Evolutionary conservation across 306 rosid species (phyloP).

Genomic region (Cicer arietinum): DNA sequence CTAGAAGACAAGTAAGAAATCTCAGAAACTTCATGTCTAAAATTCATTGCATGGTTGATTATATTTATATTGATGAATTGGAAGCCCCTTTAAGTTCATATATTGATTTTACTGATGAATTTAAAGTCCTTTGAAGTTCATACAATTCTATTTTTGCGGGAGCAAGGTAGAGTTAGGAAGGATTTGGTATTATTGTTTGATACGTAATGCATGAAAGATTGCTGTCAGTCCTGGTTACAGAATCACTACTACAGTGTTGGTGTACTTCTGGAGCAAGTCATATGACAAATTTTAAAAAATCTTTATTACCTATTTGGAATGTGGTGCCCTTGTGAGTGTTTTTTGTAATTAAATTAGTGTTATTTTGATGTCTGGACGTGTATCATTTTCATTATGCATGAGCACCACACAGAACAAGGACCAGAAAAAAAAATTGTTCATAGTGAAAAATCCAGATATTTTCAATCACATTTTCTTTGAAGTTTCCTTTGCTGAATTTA

Average conservation of each 20-base stretch:
- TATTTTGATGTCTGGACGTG: constrained; percentile 15
- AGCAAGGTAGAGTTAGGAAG: not conserved
- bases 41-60: constrained; percentile 38
- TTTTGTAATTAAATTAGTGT: constrained; percentile 19
- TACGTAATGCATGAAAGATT: constrained; percentile 29
- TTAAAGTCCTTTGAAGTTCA: constrained; percentile 21
- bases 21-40: constrained; percentile 36
- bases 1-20: constrained; percentile 78
- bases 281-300: constrained; percentile 14
- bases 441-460: constrained; percentile 25
- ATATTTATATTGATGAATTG: constrained; percentile 39
- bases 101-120: constrained; percentile 39
- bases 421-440: constrained; percentile 17
- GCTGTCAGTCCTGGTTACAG: not conserved
- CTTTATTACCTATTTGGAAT: constrained; percentile 23
- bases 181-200: constrained; percentile 15
- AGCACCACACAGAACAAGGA: constrained; percentile 13
- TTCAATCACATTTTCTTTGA: constrained; percentile 4
- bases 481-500: constrained; percentile 36
- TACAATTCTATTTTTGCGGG: not conserved
- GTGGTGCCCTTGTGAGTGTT: constrained; percentile 16
- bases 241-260: constrained; percentile 21
- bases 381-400: constrained; percentile 28
- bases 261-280: constrained; percentile 27
- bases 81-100: constrained; percentile 24